These are phyloP conservation scores for Wallacemonas rigidus DNA, from an alignment of 208 protist genomes.

Conservation along the genomic window DNA sequence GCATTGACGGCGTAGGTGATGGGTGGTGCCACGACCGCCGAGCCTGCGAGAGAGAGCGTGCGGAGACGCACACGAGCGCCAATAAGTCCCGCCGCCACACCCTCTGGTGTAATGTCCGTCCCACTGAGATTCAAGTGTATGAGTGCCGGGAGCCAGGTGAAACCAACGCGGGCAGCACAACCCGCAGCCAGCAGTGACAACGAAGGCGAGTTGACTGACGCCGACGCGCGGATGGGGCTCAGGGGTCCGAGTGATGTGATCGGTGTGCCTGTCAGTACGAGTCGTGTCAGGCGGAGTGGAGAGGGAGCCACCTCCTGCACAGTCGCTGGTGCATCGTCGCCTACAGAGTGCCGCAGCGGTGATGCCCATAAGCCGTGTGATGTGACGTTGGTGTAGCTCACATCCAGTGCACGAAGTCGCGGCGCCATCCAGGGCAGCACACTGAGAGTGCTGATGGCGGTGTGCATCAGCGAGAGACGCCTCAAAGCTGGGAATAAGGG, in stretches of 20 bases:
- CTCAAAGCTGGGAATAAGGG: slow-evolving; percentile 9
- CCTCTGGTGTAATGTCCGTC: slow-evolving; percentile 10
- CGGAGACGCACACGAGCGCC: neutral
- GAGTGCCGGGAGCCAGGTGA: slow-evolving; percentile 10
- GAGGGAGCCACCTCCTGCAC: neutral
- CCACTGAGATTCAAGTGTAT: neutral
- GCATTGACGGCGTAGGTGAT: neutral
- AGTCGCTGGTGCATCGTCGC: no score
- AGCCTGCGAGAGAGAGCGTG: neutral
- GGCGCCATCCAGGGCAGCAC: slow-evolving; percentile 20
- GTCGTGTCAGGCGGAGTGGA: neutral
- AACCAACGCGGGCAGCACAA: neutral
- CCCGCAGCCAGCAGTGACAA: neutral
- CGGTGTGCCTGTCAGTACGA: neutral
- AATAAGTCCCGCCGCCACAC: neutral
- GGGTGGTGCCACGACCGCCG: neutral
- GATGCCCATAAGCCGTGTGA: slow-evolving; percentile 19
- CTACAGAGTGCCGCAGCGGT: neutral
- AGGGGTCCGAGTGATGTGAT: slow-evolving; percentile 3
- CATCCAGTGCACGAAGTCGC: slow-evolving; percentile 17
- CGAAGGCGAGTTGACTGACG: neutral
- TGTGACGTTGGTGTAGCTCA: slow-evolving; percentile 20
- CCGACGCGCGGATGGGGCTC: neutral
- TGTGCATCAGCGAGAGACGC: slow-evolving; percentile 24
- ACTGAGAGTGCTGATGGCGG: slow-evolving; percentile 12